phyloP scores from a whole-genome alignment of 2,329 filamentous ascomycete genomes.

The Cladophialophora carrionii region DNA sequence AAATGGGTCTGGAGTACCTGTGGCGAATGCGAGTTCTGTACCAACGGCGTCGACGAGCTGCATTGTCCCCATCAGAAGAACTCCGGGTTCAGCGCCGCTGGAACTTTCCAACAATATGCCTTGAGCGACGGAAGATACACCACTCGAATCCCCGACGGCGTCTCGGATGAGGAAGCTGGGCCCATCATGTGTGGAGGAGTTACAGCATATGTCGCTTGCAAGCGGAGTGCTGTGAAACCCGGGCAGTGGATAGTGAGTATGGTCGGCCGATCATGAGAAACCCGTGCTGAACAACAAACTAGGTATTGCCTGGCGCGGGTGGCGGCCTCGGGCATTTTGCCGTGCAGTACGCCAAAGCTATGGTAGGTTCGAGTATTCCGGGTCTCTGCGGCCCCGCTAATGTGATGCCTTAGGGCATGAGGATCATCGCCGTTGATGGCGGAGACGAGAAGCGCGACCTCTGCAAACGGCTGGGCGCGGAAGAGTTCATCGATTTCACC shows the following conservation, averaged over 20 bases:
- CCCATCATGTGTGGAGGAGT: slow-evolving; percentile 48
- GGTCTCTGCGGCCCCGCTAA: background rate
- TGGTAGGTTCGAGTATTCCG: slow-evolving; percentile 30
- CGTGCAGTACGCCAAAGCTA: slow-evolving; percentile 43
- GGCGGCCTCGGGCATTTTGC: slow-evolving; percentile 43
- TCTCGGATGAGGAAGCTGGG: slow-evolving; percentile 45
- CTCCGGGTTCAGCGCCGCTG: slow-evolving; percentile 45
- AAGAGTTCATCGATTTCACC: slow-evolving; percentile 46
- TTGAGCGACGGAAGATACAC: slow-evolving; percentile 45
- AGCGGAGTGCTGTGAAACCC: slow-evolving; percentile 45
- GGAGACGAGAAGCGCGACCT: slow-evolving; percentile 45
- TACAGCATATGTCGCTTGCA: slow-evolving; percentile 46
- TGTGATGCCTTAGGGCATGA: slow-evolving; percentile 39
- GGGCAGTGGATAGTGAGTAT: slow-evolving; percentile 41
- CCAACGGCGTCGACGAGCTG: slow-evolving; percentile 43
- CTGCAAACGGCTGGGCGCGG: slow-evolving; percentile 46
- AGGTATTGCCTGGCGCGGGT: slow-evolving; percentile 40
- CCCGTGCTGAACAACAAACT: slow-evolving; percentile 6
- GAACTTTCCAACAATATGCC: slow-evolving; percentile 47
- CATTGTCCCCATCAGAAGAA: slow-evolving; percentile 46
- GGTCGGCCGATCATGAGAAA: too few species aligned
- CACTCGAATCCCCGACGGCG: slow-evolving; percentile 45
- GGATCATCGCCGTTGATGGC: slow-evolving; percentile 48
- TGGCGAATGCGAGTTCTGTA: slow-evolving; percentile 80
- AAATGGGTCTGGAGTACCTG: slow-evolving; percentile 92